Evolutionary conservation across 306 rosid genomes (phyloP), one percentile per base, ranked within the genome.

Genomic region (Vigna nakashimae): DNA sequence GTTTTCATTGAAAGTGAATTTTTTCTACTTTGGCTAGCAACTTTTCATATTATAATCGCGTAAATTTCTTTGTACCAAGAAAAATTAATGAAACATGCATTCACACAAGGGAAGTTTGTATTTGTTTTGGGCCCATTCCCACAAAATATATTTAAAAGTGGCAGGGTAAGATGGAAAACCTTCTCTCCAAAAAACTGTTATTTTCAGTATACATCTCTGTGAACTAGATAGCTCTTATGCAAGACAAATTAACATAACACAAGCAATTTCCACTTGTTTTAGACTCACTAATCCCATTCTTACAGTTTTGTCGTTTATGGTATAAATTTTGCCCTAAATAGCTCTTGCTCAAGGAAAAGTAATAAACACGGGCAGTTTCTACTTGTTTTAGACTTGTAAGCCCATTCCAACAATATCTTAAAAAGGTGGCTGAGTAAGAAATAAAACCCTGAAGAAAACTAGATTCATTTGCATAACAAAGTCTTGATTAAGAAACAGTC

Each of bases 81-180:
- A 20, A 58, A 46, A 24, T 5, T 18, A 53, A 65, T 26, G 14
- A 13, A 17, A 30, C 24, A 16, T 34, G 34, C 4, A 59, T 60
- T 68, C 48, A 52, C 24, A 10, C 1, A 22, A 77, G 38, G 26
- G 43, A 32, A 28, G 5, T 65, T 53, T 57, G 48, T 40, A 16
- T 12, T 40, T 32, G 48, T 71, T 72, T 9, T 15, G 6, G 49
- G 18, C 71, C 4, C 45, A 59, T 74, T 36, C 75, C 63, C 12
- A n/a, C 3, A 55, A 53, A 32, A 6, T 10, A 53, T 58, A 45
- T 36, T 58, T 51, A 62, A 75, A 64, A 28, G 45, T 24, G 69
- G 52, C 57, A 15, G 9, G 32, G 11, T 17, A 3, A 14, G 3
- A 64, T 51, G 50, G 43, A 73, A 73, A 77, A 34, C 20, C 45